Base-by-base conservation (phyloP, 106 monocot species). In the Dioscorea dumetorum region DNA sequence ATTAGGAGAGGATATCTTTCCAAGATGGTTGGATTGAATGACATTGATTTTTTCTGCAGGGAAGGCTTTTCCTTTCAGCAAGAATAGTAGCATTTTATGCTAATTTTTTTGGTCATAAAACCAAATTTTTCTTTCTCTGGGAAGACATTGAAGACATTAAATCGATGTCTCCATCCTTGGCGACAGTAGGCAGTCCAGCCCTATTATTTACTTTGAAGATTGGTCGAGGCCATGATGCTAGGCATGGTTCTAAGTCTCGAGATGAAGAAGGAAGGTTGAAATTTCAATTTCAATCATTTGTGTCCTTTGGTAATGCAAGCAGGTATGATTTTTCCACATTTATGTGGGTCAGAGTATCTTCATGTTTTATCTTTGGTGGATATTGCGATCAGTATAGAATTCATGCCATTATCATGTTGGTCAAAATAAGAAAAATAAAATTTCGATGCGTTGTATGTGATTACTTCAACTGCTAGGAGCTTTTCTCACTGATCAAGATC, bases 81-180 rank as follows among this genome's bases (percentile, higher is more conserved):
- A 78, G 90, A 72, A 71, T 81, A 20, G 49, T 90, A 56, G 90
- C 86, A 5, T 90, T 90, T 64, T 78, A 90, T 69, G 68, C 83
- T 32, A 90, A 86, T 59, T 20, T 89, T 2, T 67, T 85, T 63
- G 90, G 90, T 24, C 78, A 81, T 70, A 90, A 86, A 63, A 90
- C 90, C 19, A 86, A 78, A 24, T 86, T 90, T 60, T 90, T 80
- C 76, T 80, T 90, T 76, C 75, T 86, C 18, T 90, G 90, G 90
- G 90, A 83, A 62, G 86, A 90, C 63, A 78, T 90, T 18, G 83
- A 86, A 41, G 86, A 86, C 56, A 81, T 90, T 68, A 77, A 80
- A 70, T 58, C 61, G 22, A 8, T 74, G 22, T 19, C 80, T 4
- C 86, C 90, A 20, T 90, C 90, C 16, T 76, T 86, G 2, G 61